Percentiles rank a stretch among this genome's conserved stretches.
Conservation (phyloP, 352 stramenopile species). For the Pythium sp. region DNA sequence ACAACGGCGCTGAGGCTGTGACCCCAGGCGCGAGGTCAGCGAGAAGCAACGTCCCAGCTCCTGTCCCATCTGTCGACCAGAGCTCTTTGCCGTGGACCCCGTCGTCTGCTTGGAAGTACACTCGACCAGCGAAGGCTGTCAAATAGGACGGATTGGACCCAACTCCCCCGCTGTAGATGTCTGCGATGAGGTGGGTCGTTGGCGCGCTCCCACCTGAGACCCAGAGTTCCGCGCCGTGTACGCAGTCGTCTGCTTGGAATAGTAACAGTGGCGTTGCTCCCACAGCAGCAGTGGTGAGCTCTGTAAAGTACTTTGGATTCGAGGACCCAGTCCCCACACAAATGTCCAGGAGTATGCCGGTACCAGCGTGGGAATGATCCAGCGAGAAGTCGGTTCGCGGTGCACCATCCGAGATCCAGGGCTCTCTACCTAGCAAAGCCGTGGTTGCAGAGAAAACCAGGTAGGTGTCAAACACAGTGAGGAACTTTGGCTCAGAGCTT, state of each 20-base stretch:
- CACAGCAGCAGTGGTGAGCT: slow-evolving; percentile 10
- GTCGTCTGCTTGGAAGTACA: slow-evolving; percentile 86
- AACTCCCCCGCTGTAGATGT: slow-evolving; percentile 44
- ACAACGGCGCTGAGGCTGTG: slow-evolving; percentile 31
- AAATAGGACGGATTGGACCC: slow-evolving; percentile 57
- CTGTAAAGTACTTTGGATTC: slow-evolving; percentile 46
- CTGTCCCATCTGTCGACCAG: slow-evolving; percentile 68
- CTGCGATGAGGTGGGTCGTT: slow-evolving; percentile 56
- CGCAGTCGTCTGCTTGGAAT: slow-evolving; percentile 85
- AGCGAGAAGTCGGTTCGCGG: slow-evolving; percentile 25
- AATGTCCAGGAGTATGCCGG: slow-evolving; percentile 62
- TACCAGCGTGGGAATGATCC: slow-evolving; percentile 29
- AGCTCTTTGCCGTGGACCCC: slow-evolving; percentile 71
- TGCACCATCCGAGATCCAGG: slow-evolving; percentile 58
- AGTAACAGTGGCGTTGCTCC: slow-evolving; percentile 31
- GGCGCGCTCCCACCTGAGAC: slow-evolving; percentile 43
- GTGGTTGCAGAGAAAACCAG: slow-evolving; percentile 64
- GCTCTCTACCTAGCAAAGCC: slow-evolving; percentile 37
- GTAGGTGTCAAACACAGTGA: slow-evolving; percentile 29
- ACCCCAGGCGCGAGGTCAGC: slow-evolving; percentile 55
- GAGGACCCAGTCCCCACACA: slow-evolving; percentile 40
- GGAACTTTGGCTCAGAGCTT: slow-evolving; percentile 36
- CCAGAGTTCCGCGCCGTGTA: slow-evolving; percentile 84
- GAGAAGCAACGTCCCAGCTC: slow-evolving; percentile 46
- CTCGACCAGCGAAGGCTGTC: slow-evolving; percentile 32